Conservation (phyloP, 495 filamentous ascomycete species). For the Lentithecium fluviatile region DNA sequence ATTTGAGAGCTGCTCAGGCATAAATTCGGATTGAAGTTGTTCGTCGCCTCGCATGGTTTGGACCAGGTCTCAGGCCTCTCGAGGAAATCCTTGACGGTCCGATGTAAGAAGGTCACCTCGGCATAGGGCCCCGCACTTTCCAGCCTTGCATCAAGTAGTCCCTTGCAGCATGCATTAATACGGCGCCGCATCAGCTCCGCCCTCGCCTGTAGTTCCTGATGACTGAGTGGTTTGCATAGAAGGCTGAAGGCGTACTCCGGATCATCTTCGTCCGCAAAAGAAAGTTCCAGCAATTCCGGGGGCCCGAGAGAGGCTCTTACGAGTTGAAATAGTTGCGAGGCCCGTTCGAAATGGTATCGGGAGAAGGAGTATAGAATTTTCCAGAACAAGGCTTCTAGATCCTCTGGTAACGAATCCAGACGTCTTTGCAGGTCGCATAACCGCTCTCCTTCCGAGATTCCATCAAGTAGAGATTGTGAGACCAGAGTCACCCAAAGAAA, state of each 20-base stretch:
- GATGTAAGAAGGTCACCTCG: neutral
- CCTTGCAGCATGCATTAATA: neutral
- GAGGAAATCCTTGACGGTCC: neutral
- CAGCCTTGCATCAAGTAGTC: neutral
- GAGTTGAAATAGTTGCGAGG: neutral
- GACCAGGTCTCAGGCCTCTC: neutral
- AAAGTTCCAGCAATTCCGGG: neutral
- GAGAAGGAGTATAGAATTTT: neutral
- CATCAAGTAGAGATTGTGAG: neutral
- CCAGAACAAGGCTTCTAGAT: constrained; percentile 3
- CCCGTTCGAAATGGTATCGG: neutral
- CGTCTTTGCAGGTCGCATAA: constrained; percentile 16
- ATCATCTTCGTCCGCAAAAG: neutral
- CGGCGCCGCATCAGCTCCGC: neutral
- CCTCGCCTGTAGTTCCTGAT: neutral
- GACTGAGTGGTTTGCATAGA: neutral
- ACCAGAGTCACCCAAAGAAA: constrained; percentile 19
- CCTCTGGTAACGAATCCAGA: constrained; percentile 1
- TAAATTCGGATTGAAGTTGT: neutral
- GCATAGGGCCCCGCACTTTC: neutral
- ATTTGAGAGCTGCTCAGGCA: neutral
- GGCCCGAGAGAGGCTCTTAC: neutral
- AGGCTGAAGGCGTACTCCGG: neutral
- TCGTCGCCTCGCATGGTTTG: neutral
- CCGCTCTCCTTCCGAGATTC: constrained; percentile 1